Evolutionary conservation across 345 rosid species (phyloP).

Genomic region (Hibiscus syriacus): DNA sequence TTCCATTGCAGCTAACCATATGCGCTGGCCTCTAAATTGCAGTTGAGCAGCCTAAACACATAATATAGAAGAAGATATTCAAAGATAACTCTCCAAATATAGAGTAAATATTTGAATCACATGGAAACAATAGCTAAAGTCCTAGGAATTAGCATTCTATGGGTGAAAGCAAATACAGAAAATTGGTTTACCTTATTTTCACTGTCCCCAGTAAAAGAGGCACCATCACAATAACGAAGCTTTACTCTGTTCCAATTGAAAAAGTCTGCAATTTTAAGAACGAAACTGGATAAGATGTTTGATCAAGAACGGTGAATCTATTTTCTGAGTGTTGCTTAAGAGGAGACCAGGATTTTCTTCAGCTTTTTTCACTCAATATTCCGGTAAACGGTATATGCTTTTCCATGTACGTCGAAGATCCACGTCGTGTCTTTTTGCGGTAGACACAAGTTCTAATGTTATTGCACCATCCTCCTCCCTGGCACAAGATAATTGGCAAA

Average conservation of each 20-base stretch:
- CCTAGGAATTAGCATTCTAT: not conserved
- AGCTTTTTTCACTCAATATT: conserved; percentile 61
- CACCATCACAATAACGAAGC: conserved; percentile 94
- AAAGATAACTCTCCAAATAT: not conserved
- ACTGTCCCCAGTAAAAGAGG: conserved; percentile 75
- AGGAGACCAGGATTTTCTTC: conserved; percentile 69
- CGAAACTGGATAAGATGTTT: not conserved
- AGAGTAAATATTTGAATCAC: not conserved
- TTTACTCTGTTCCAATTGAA: conserved; percentile 94
- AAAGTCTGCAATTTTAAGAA: conserved; percentile 48
- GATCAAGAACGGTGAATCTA: not conserved
- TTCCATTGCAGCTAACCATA: conserved; percentile 83
- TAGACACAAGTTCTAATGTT: conserved; percentile 60
- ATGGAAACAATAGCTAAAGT: not conserved
- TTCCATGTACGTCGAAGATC: conserved; percentile 83
- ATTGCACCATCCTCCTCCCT: conserved; percentile 99
- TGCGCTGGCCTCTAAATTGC: conserved; percentile 88
- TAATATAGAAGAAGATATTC: not conserved
- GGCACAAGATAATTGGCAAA: conserved; percentile 16
- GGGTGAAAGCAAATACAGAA: not conserved
- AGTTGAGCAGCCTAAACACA: conserved; percentile 59
- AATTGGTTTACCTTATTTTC: conserved; percentile 46
- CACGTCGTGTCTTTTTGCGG: conserved; percentile 63
- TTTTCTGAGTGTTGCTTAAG: not conserved
- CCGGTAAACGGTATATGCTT: conserved; percentile 67